Evolutionary conservation across 140 eudicot species (phyloP).

Genomic region (Bidens hawaiensis): DNA sequence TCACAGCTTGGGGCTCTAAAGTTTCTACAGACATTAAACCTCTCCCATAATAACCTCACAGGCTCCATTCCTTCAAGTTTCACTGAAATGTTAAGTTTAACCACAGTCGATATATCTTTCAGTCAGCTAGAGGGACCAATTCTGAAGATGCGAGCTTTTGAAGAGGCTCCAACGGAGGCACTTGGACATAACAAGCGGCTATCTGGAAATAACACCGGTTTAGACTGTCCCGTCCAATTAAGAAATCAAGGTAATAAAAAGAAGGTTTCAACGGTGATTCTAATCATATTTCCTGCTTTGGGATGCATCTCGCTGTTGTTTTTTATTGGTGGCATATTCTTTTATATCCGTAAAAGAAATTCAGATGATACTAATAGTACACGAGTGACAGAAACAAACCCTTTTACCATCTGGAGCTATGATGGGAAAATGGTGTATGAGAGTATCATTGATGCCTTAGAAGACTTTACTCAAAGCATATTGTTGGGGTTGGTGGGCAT

Average conservation of each 20-base stretch:
- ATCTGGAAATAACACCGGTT: conserved; percentile 37
- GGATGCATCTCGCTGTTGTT: not conserved
- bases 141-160: conserved; percentile 28
- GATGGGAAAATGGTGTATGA: not conserved
- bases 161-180: conserved; percentile 25
- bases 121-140: conserved; percentile 42
- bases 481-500: conserved; percentile 29
- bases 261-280: not conserved
- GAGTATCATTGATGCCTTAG: conserved; percentile 29
- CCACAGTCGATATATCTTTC: conserved; percentile 17
- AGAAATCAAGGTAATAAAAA: not conserved
- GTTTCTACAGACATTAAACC: conserved; percentile 7
- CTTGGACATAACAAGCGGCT: conserved; percentile 25
- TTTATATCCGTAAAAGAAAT: conserved; percentile 1
- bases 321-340: not conserved
- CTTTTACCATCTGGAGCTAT: conserved; percentile 3
- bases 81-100: not conserved
- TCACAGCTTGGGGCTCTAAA: conserved; percentile 22
- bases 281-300: conserved; percentile 1
- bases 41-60: not conserved
- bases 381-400: not conserved
- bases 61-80: not conserved
- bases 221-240: conserved; percentile 6
- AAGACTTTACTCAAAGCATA: not conserved
- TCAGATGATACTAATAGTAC: not conserved